Percentiles rank a stretch among this genome's conserved stretches.
These are phyloP conservation scores for Xylaria digitata DNA, from an alignment of 2,329 filamentous ascomycete genomes.

Conservation along the genomic window DNA sequence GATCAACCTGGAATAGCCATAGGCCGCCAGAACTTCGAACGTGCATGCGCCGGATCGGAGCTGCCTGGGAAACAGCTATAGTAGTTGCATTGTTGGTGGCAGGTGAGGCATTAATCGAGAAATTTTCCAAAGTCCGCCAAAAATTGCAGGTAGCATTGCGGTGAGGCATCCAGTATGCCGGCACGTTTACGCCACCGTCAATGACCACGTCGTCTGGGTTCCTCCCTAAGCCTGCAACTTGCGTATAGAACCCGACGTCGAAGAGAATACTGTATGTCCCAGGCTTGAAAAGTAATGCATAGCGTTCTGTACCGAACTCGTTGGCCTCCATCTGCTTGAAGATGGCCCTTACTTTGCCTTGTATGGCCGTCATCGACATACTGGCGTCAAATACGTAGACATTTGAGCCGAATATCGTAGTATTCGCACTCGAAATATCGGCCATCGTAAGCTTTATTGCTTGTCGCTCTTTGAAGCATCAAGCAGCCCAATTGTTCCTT, in stretches of 20 bases:
- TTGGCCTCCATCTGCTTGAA: conserved; percentile 52
- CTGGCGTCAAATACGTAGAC: conserved; percentile 49
- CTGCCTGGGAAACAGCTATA: conserved; percentile 51
- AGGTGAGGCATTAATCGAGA: conserved; percentile 48
- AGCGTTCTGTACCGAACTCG: conserved; percentile 49
- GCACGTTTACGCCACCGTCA: conserved; percentile 50
- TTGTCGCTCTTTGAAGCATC: neutral
- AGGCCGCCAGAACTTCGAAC: conserved; percentile 49
- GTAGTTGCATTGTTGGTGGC: conserved; percentile 51
- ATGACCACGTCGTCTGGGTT: conserved; percentile 50
- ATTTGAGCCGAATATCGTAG: conserved; percentile 49
- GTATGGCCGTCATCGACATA: conserved; percentile 48
- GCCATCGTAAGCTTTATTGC: conserved; percentile 13
- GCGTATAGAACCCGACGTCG: conserved; percentile 52
- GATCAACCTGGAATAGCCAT: conserved; percentile 52
- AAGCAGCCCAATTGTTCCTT: neutral
- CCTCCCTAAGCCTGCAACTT: conserved; percentile 48
- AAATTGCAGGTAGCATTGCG: conserved; percentile 53
- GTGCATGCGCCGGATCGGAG: conserved; percentile 49
- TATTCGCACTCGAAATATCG: conserved; percentile 40
- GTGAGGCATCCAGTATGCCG: conserved; percentile 52
- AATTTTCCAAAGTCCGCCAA: conserved; percentile 51
- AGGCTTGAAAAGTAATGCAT: conserved; percentile 50
- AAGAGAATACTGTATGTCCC: conserved; percentile 50
- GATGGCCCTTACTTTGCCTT: conserved; percentile 45